Evolutionary conservation across 805 yeast species (phyloP), one percentile per base, ranked within the genome.

Genomic region (Kluyveromyces siamensis): DNA sequence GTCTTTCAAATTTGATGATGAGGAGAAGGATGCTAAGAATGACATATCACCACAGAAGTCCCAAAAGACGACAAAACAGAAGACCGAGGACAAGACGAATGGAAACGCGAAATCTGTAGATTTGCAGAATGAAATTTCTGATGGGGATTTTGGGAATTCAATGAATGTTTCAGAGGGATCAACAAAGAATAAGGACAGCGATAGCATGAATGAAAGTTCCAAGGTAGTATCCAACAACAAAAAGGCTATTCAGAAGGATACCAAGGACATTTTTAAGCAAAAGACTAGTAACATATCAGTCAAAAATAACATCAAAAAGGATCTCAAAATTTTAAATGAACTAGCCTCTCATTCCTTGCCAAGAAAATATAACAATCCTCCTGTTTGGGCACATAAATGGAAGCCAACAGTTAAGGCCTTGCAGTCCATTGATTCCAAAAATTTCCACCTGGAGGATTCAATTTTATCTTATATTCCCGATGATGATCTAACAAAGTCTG

Each of bases 371-470:
- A 65, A 66, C 13, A 71, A 68, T 42, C 85, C 85, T 3, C 96
- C 96, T 5, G 72, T 80, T 6, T 89, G 96, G 96, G 96, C 96
- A 0, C 83, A 75, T 53, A 83, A 80, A 57, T 87, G 84, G 81
- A 67, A 73, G 43, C 82, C 83, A 0, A 61, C 67, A 6, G 58
- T 62, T 10, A 65, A 62, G 43, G 65, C 63, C n/a, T 46, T 59
- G 40, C 65, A 63, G 50, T 56, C 55, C 47, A 60, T 63, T 27
- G 64, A 65, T 46, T 56, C 60, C 18, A 61, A 59, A 13, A 64
- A 64, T 48, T 56, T 63, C 9, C 55, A 65, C 61, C 45, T 67
- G 27, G 76, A 72, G 33, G 60, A 72, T 18, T 63, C 75, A 0
- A 65, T 77, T 45, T 77, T 88, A 40, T 75, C 87, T 16, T 81